Evolutionary conservation across 1,284 basidiomycete genomes (phyloP).

Genomic region (Mycena citricolor): DNA sequence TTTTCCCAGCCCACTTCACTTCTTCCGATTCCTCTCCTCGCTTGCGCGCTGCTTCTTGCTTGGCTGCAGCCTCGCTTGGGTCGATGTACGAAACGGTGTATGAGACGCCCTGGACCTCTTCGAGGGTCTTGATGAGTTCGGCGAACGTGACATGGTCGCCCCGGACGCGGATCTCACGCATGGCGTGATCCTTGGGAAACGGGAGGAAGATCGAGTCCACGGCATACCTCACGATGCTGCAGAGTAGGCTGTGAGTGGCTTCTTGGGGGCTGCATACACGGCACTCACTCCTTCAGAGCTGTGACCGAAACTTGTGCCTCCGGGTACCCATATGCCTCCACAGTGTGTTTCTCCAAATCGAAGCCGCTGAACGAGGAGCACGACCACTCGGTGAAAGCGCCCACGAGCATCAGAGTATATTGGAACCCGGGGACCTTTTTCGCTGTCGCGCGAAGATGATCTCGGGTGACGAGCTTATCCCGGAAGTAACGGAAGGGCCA

Average conservation of each 20-base stretch:
- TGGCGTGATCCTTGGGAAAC: not conserved
- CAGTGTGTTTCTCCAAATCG: constrained; percentile 4
- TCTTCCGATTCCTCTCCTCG: constrained; percentile 2
- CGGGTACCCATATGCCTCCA: constrained; percentile 1
- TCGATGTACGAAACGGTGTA: constrained; percentile 3
- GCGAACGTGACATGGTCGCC: constrained; percentile 5
- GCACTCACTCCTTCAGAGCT: constrained; percentile 1
- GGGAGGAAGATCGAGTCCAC: constrained; percentile 10
- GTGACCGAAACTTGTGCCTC: constrained; percentile 2
- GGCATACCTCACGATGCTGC: constrained; percentile 8
- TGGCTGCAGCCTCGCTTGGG: constrained; percentile 1
- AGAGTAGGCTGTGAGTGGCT: not conserved
- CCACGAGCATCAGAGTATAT: constrained; percentile 9
- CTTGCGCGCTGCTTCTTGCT: constrained; percentile 9
- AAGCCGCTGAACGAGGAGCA: not conserved
- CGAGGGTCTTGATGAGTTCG: constrained; percentile 1
- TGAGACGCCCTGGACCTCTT: constrained; percentile 10
- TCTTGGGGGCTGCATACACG: not conserved
- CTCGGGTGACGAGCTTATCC: constrained; percentile 10
- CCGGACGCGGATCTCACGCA: constrained; percentile 8
- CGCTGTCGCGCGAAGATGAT: not conserved
- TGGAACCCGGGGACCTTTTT: not conserved
- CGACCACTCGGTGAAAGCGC: constrained; percentile 5
- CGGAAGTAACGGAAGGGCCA: constrained; percentile 10
- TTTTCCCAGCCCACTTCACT: constrained; percentile 4